Evolutionary conservation across 768 basidiomycete genomes (phyloP), one percentile per base, ranked within the genome.

Genomic region (Xerocomellus intermedius): DNA sequence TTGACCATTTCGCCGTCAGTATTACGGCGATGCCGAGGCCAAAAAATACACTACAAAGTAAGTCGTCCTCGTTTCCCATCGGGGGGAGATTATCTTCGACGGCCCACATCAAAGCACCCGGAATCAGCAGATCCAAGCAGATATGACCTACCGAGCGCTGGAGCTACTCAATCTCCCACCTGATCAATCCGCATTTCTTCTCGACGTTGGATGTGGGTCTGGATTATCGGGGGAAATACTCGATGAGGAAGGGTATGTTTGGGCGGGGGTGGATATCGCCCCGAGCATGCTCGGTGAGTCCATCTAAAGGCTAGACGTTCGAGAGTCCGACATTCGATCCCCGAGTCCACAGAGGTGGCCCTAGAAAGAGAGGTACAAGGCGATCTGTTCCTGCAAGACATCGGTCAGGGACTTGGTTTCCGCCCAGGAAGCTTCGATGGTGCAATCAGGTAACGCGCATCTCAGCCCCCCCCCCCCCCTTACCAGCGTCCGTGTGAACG

Each of bases 141-240:
- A 95, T 59, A 98, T 99, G 97, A 97, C 97, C 16, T 91, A 94
- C 63, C 83, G 97, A 61, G 95, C 95, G 2, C 75, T 99, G 33
- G 97, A 98, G 69, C 79, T 99, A 12, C 79, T 98, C 41, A 89
- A 86, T 61, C 73, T 98, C 36, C 87, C 94, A 10, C 79, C 80
- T 44, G 88, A 85, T 43, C 79, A 93, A 55, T 84, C 94, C 0
- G 87, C 90, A 0, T 91, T 89, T 65, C 75, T 99, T 16, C 82
- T 98, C 33, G 97, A 99, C 69, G 94, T 99, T 53, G 97, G 97
- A 2, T 98, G 95, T 65, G 97, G 97, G 17, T 93, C 90, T n/a
- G 97, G 97, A 3, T 73, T 99, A 19, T 94, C 91, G 22, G 97
- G 97, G 1, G 95, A 98, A 75, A 94, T 98, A 63, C 76, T 99